These are phyloP conservation scores for Ceratobasidium sp. DNA, from an alignment of 1,284 basidiomycete genomes.

Conservation along the genomic window DNA sequence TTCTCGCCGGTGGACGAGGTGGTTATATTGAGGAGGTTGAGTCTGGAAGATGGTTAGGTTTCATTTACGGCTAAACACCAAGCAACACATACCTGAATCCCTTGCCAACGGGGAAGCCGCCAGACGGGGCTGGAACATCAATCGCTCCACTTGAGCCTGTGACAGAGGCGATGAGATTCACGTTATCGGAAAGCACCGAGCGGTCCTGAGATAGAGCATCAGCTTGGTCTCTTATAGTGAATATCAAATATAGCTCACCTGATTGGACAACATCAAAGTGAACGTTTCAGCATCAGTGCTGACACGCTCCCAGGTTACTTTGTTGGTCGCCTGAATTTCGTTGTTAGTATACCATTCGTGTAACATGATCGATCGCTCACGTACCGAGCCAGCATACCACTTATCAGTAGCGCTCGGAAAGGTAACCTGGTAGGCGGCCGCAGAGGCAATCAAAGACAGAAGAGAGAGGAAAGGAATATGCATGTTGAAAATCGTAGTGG, in stretches of 20 bases:
- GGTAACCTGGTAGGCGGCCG: slow-evolving; percentile 36
- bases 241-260: slow-evolving; percentile 24
- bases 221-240: background rate
- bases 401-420: slow-evolving; percentile 3
- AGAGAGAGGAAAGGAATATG: slow-evolving; percentile 20
- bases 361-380: too few relatives aligned
- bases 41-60: background rate
- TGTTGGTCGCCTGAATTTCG: slow-evolving; percentile 23
- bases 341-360: background rate
- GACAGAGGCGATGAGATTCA: slow-evolving; percentile 23
- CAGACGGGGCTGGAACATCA: slow-evolving; percentile 22
- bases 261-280: slow-evolving; percentile 27
- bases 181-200: slow-evolving; percentile 6
- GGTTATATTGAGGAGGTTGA: slow-evolving; percentile 38
- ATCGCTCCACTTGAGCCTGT: slow-evolving; percentile 2
- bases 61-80: background rate
- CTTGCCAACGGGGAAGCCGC: slow-evolving; percentile 34
- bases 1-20: slow-evolving; percentile 13
- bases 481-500: slow-evolving; percentile 11
- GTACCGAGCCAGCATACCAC: slow-evolving; percentile 27
- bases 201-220: background rate
- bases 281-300: slow-evolving; percentile 28
- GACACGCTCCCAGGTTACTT: slow-evolving; percentile 32
- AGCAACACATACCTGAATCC: slow-evolving; percentile 16
- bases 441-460: slow-evolving; percentile 34